These are phyloP conservation scores for Penicillium polonicum DNA, from an alignment of 2,329 filamentous ascomycete genomes.

Conservation along the genomic window DNA sequence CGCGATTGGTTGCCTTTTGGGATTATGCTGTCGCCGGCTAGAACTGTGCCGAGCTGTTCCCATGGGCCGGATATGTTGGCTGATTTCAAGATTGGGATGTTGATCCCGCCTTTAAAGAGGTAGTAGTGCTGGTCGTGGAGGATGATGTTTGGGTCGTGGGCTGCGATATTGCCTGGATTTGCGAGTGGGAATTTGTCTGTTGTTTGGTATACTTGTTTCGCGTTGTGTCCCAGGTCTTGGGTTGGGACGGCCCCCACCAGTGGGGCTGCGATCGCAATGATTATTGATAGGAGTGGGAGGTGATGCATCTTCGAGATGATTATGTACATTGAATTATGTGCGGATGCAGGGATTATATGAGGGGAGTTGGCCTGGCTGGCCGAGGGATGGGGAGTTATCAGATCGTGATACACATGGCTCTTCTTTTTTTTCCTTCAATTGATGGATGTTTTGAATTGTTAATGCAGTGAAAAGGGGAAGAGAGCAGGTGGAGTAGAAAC, in stretches of 20 bases:
- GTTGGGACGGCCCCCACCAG: conserved; percentile 5
- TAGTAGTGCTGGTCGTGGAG: conserved; percentile 31
- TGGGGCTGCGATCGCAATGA: conserved; percentile 2
- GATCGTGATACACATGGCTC: conserved; percentile 2
- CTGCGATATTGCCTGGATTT: conserved; percentile 30
- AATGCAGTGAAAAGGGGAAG: background rate
- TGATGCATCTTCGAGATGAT: background rate
- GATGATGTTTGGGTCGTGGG: conserved; percentile 38
- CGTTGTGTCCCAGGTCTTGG: background rate
- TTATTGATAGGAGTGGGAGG: background rate
- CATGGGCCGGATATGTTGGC: conserved; percentile 33
- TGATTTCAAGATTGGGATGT: conserved; percentile 10
- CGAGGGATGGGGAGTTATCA: background rate
- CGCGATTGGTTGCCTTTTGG: conserved; percentile 29
- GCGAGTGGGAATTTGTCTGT: conserved; percentile 28
- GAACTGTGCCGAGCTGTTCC: conserved; percentile 33
- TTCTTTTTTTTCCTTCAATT: background rate
- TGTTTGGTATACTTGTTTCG: conserved; percentile 24
- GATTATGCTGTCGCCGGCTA: conserved; percentile 32
- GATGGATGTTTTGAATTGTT: background rate
- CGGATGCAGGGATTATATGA: background rate
- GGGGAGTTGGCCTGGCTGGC: background rate
- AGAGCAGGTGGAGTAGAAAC: background rate
- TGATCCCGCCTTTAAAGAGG: conserved; percentile 34
- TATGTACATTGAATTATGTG: conserved; percentile 4